Percentiles rank a stretch among this genome's conserved stretches.
Evolutionary conservation across 768 basidiomycete species (phyloP).

Genomic region (Termitomyces heimii): DNA sequence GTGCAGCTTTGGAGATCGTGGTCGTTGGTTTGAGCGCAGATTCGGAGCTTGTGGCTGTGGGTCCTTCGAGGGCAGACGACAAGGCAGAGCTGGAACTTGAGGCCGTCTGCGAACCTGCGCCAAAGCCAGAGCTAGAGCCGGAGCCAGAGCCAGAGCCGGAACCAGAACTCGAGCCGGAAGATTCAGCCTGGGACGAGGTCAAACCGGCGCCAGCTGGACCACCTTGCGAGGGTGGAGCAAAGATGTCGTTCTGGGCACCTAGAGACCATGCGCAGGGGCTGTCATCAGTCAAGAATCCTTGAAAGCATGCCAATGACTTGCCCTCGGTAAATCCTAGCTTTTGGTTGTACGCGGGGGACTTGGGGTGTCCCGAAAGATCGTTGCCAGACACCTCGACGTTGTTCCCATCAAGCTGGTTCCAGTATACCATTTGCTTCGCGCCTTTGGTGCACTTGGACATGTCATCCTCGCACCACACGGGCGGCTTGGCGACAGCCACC

Average conservation of each 20-base stretch:
- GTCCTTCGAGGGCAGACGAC: neutral
- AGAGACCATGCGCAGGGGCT: neutral
- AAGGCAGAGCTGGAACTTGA: neutral
- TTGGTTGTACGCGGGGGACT: constrained; percentile 43
- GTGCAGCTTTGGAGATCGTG: neutral
- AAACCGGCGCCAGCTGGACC: neutral
- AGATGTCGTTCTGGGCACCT: constrained; percentile 43
- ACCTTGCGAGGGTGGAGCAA: constrained; percentile 16
- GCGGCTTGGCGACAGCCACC: constrained; percentile 35
- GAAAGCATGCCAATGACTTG: constrained; percentile 15
- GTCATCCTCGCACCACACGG: constrained; percentile 49
- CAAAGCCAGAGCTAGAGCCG: neutral
- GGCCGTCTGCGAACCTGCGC: neutral
- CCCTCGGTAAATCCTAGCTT: constrained; percentile 45
- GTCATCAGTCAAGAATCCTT: neutral
- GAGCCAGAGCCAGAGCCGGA: neutral
- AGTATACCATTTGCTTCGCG: constrained; percentile 51
- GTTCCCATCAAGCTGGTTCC: constrained; percentile 44
- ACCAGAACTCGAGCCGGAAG: neutral
- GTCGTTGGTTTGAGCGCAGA: neutral
- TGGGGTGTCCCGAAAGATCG: constrained; percentile 31
- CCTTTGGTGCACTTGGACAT: constrained; percentile 35
- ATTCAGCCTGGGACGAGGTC: neutral
- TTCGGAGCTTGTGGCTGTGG: neutral
- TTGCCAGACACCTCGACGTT: constrained; percentile 39